Conservation (phyloP, 176 grass and related monocot species). For the Ensete glaucum region DNA sequence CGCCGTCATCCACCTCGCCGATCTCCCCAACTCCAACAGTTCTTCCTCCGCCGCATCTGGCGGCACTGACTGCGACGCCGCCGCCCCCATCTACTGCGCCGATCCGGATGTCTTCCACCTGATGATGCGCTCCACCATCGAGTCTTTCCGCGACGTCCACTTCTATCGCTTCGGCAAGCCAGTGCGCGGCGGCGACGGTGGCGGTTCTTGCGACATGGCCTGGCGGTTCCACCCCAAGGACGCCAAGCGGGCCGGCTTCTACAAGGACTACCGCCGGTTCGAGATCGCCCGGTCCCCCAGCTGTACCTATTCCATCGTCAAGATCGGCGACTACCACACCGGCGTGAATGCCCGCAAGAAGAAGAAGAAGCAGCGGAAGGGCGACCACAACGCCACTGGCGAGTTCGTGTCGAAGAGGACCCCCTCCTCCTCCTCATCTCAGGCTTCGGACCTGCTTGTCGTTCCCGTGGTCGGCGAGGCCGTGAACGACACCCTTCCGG, state of each 20-base stretch:
- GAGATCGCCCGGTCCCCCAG: conserved; percentile 30
- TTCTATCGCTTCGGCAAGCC: conserved; percentile 67
- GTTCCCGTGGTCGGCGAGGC: conserved; percentile 17
- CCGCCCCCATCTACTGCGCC: conserved; percentile 38
- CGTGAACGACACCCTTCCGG: conserved; percentile 22
- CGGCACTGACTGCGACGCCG: conserved; percentile 23
- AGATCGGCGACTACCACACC: conserved; percentile 57
- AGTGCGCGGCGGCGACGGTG: conserved; percentile 25
- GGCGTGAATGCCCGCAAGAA: conserved; percentile 57
- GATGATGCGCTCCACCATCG: conserved; percentile 56
- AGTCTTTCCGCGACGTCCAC: conserved; percentile 52
- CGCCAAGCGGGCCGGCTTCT: conserved; percentile 23
- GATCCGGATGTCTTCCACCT: conserved; percentile 52
- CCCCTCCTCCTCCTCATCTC: not conserved
- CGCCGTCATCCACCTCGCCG: not conserved
- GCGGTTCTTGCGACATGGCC: conserved; percentile 63
- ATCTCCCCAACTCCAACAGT: not conserved
- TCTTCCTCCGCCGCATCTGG: not conserved
- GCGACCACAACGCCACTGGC: not conserved
- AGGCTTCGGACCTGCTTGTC: conserved; percentile 11
- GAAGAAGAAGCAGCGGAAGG: conserved; percentile 16
- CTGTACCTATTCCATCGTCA: conserved; percentile 45
- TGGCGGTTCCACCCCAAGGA: conserved; percentile 45
- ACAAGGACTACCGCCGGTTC: conserved; percentile 79
- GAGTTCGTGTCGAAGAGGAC: not conserved